Base-by-base conservation (phyloP, 495 filamentous ascomycete genomes). In the Hyaloscypha hepaticicola region DNA sequence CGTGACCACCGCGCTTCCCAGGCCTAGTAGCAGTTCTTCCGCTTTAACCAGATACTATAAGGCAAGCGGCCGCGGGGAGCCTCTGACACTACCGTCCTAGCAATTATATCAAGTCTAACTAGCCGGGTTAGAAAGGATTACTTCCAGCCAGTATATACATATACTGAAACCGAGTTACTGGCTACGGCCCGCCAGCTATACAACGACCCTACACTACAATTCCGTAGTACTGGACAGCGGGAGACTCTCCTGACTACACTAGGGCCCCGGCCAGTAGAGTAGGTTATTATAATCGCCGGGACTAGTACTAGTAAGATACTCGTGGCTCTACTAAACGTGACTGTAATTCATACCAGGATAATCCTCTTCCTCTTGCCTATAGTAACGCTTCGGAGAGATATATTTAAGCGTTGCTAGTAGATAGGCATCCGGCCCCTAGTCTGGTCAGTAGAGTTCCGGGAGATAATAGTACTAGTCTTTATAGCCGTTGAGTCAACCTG, bases 1-100 rank as follows among this genome's bases (percentile, higher is more conserved):
- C 50, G 52, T 0, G 57, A 64, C 31, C 58, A 57, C 53, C 21
- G 38, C n/a, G 50, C 22, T 26, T 64, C 24, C 25, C 21, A 57
- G 52, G 58, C 34, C 24, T 64, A 24, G 53, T 24, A 28, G 12
- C 49, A 9, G n/a, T 58, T 64, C 50, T 64, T 64, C 34, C 52
- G 52, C 16, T 64, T 64, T 64, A 24, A 58, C 51, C 24, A 64
- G 29, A 64, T 49, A 24, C 27, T 63, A 3, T 25, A 63, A 19
- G 29, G 51, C 26, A 63, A 63, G 29, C 21, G 49, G 41, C 61
- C 52, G 16, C 31, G 50, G 26, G 50, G 52, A 14, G 31, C 31
- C n/a, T 64, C 22, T 14, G 21, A 58, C 2, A 58, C n/a, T n/a
- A 19, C 26, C 27, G 0, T 57, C n/a, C 1, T 19, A 57, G 33